Conservation (phyloP, 2,329 filamentous ascomycete species). For the Ophiostoma triangulosporum region DNA sequence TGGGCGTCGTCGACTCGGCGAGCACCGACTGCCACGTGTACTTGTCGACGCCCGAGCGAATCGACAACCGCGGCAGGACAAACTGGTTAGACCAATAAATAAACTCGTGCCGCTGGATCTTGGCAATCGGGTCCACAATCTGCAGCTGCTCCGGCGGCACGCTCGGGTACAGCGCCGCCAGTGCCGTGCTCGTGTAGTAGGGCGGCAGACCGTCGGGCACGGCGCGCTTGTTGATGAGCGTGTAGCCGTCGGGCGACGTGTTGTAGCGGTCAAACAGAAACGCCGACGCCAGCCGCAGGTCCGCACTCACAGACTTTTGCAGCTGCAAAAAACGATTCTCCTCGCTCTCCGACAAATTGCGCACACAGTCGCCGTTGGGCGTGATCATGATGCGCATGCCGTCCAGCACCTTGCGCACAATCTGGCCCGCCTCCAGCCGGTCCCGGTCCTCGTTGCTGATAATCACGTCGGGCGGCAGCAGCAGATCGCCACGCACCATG, state of each 20-base stretch:
- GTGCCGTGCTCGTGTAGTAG: slow-evolving; percentile 38
- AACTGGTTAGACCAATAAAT: slow-evolving; percentile 58
- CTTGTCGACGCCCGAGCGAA: slow-evolving; percentile 32
- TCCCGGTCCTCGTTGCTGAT: slow-evolving; percentile 42
- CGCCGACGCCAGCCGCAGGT: slow-evolving; percentile 37
- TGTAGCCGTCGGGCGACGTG: slow-evolving; percentile 39
- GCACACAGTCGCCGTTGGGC: slow-evolving; percentile 63
- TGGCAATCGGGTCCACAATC: slow-evolving; percentile 40
- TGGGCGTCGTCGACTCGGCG: slow-evolving; percentile 16
- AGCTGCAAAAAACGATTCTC: slow-evolving; percentile 58
- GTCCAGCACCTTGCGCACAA: slow-evolving; percentile 49
- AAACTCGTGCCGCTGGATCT: slow-evolving; percentile 53
- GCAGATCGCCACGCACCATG: slow-evolving; percentile 7
- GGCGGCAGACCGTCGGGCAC: slow-evolving; percentile 50
- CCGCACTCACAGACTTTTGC: slow-evolving; percentile 42
- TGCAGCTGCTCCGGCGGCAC: background rate
- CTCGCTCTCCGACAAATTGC: slow-evolving; percentile 53
- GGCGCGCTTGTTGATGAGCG: slow-evolving; percentile 48
- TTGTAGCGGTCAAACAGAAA: slow-evolving; percentile 44
- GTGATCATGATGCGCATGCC: slow-evolving; percentile 59
- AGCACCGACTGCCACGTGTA: slow-evolving; percentile 19
- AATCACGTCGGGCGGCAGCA: slow-evolving; percentile 29
- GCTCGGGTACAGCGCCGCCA: background rate
- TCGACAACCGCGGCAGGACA: slow-evolving; percentile 45
- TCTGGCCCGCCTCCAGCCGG: slow-evolving; percentile 39